Percentiles rank a stretch among this genome's conserved stretches.
phyloP scores from a whole-genome alignment of 1,284 basidiomycete genomes.

The Sparassis latifolia region DNA sequence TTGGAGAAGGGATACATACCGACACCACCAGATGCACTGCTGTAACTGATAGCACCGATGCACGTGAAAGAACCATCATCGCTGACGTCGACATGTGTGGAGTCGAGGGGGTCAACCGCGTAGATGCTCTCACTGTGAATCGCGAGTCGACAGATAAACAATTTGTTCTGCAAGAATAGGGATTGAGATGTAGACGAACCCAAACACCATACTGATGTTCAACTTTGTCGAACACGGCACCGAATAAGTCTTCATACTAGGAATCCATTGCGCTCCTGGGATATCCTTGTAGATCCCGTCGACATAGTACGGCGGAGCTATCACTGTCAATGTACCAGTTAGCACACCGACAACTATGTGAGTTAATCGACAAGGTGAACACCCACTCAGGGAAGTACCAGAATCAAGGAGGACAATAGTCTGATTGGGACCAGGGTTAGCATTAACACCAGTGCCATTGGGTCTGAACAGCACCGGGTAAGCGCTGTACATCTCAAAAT shows the following conservation, averaged over 20 bases:
- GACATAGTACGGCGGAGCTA: constrained; percentile 13
- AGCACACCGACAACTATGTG: not conserved
- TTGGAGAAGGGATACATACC: too few relatives aligned
- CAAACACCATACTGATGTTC: constrained; percentile 14
- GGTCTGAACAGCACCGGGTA: too few relatives aligned
- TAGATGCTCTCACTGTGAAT: constrained; percentile 3
- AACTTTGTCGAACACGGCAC: constrained; percentile 14
- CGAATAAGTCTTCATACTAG: constrained; percentile 3
- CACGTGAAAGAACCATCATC: too few relatives aligned
- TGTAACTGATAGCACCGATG: too few relatives aligned
- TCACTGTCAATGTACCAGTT: constrained; percentile 2
- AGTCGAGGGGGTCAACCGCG: constrained; percentile 16
- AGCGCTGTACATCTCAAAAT: too few relatives aligned
- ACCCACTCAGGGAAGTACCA: constrained; percentile 12
- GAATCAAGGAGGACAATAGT: constrained; percentile 11
- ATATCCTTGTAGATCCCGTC: constrained; percentile 16
- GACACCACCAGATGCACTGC: too few relatives aligned
- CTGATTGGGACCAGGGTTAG: constrained; percentile 1
- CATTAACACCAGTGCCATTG: too few relatives aligned
- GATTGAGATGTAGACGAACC: constrained; percentile 3
- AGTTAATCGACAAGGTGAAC: not conserved
- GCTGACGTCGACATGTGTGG: constrained; percentile 1
- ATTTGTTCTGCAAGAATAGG: not conserved
- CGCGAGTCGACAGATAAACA: too few relatives aligned
- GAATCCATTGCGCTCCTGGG: constrained; percentile 9